Percentiles rank a stretch among this genome's conserved stretches.
phyloP scores from a whole-genome alignment of 257 asterid genomes.

The Nemophila menziesii region DNA sequence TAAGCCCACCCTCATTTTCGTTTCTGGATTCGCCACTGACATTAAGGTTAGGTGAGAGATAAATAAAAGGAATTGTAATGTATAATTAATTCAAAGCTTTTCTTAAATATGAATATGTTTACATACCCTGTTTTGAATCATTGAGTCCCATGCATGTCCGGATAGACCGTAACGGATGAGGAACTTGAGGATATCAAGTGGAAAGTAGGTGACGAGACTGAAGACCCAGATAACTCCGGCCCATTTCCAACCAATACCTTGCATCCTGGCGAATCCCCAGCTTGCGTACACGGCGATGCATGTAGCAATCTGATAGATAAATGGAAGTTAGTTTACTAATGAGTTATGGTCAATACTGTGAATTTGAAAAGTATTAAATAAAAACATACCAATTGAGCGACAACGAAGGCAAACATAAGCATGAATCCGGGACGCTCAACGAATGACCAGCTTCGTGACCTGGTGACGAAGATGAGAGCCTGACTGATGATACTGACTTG shows the following conservation, averaged over 20 bases:
- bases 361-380: no score
- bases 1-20: no score
- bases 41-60: no score
- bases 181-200: constrained; percentile 38
- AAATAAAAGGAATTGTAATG: no score
- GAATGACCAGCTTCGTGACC: constrained; percentile 49
- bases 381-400: constrained; percentile 37
- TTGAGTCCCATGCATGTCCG: constrained; percentile 37
- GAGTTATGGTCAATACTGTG: neutral
- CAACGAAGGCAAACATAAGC: constrained; percentile 25
- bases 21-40: no score
- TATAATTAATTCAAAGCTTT: no score
- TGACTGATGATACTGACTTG: constrained; percentile 53
- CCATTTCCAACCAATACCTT: constrained; percentile 54
- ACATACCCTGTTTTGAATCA: constrained; percentile 33
- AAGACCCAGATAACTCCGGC: constrained; percentile 52
- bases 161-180: constrained; percentile 23
- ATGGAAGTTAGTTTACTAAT: neutral
- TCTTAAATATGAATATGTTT: neutral
- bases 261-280: constrained; percentile 41
- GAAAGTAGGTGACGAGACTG: constrained; percentile 36
- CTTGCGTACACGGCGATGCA: constrained; percentile 33
- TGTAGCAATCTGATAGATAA: constrained; percentile 28
- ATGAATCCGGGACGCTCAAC: constrained; percentile 46
- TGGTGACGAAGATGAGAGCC: constrained; percentile 48